These are phyloP conservation scores for Pichia sp. DNA, from an alignment of 1,139 yeast species.

Conservation along the genomic window DNA sequence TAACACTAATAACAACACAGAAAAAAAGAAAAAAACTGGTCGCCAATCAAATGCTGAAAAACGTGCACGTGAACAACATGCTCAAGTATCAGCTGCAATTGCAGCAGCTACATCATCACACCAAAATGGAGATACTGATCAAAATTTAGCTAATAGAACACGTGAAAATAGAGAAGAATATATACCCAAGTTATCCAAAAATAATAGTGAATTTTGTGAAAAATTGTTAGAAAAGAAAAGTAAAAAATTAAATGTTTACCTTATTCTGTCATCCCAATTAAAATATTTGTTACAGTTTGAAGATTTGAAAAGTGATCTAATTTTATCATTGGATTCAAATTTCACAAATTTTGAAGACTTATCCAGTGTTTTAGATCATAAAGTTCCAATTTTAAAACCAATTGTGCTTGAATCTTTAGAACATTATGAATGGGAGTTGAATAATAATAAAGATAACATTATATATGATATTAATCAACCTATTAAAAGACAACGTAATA, in stretches of 20 bases:
- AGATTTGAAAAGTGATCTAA: constrained; percentile 30
- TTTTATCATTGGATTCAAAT: constrained; percentile 54
- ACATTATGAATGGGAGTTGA: constrained; percentile 27
- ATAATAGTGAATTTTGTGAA: constrained; percentile 33
- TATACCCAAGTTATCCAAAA: constrained; percentile 30
- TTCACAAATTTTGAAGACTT: constrained; percentile 11
- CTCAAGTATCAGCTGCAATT: constrained; percentile 1
- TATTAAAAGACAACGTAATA: background rate
- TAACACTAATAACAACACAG: background rate
- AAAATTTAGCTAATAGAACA: background rate
- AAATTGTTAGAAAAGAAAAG: constrained; percentile 16
- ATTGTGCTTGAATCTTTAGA: constrained; percentile 37
- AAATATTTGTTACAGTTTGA: constrained; percentile 28
- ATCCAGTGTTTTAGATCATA: constrained; percentile 32
- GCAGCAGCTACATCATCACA: constrained; percentile 1
- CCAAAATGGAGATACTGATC: background rate
- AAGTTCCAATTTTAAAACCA: constrained; percentile 37
- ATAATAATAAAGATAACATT: background rate
- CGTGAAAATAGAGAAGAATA: constrained; percentile 32
- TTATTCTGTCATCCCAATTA: constrained; percentile 38
- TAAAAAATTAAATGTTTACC: constrained; percentile 31
- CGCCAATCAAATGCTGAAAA: constrained; percentile 9
- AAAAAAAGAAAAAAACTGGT: constrained; percentile 1
- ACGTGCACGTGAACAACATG: constrained; percentile 6
- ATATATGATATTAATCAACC: constrained; percentile 1